Percentiles rank a stretch among this genome's conserved stretches.
Conservation (phyloP, 371 early-diverging fungal genomes). For the Syncephalastrum sp. region DNA sequence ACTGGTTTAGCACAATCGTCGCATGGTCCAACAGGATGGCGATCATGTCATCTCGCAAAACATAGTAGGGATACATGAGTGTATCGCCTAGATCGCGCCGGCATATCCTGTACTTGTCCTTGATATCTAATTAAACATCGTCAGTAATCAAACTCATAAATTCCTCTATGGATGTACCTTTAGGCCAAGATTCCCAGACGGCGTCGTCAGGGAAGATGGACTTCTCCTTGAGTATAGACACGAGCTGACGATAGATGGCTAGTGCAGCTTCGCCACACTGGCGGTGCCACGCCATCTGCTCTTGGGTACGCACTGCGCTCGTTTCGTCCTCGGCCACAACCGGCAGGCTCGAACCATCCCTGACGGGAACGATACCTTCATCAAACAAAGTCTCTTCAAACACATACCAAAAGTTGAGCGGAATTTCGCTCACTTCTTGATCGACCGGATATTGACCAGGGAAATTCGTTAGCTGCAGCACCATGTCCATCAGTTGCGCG, state of each 20-base stretch:
- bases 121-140: slow-evolving; percentile 34
- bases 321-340: slow-evolving; percentile 20
- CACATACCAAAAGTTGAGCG: slow-evolving; percentile 74
- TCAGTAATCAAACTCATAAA: background rate
- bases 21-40: slow-evolving; percentile 55
- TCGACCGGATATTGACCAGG: slow-evolving; percentile 71
- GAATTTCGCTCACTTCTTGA: slow-evolving; percentile 70
- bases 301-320: slow-evolving; percentile 4
- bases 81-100: slow-evolving; percentile 78
- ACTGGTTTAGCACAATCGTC: slow-evolving; percentile 39
- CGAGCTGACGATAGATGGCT: slow-evolving; percentile 52
- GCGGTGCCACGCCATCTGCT: slow-evolving; percentile 26
- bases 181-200: slow-evolving; percentile 60
- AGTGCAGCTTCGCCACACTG: slow-evolving; percentile 34
- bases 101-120: slow-evolving; percentile 66
- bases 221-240: slow-evolving; percentile 52
- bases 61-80: slow-evolving; percentile 69
- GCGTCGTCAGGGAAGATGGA: slow-evolving; percentile 57
- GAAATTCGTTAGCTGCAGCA: slow-evolving; percentile 67
- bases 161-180: slow-evolving; percentile 35
- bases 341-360: slow-evolving; percentile 3
- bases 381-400: slow-evolving; percentile 68
- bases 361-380: slow-evolving; percentile 32
- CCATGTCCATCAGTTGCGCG: slow-evolving; percentile 54
- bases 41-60: slow-evolving; percentile 66